phyloP scores from a whole-genome alignment of 176 grass and related monocot genomes.

The Elymus sibiricus region DNA sequence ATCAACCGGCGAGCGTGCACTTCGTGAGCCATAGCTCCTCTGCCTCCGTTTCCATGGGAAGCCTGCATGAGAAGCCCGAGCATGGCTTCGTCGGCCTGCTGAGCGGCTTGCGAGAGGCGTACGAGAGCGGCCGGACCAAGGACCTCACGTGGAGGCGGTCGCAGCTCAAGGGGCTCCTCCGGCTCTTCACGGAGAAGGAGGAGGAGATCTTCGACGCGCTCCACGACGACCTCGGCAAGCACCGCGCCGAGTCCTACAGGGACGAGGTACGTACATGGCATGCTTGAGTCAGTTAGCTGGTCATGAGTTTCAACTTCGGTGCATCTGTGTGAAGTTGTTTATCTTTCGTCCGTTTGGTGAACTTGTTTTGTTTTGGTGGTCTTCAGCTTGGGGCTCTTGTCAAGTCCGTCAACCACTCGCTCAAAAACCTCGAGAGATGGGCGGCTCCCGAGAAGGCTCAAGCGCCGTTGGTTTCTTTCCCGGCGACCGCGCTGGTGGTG shows the following conservation, averaged over 20 bases:
- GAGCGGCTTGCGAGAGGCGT: constrained; percentile 36
- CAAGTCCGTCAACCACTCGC: constrained; percentile 43
- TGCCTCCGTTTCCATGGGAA: background rate
- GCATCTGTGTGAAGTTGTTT: background rate
- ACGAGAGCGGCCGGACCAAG: constrained; percentile 54
- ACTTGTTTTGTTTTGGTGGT: background rate
- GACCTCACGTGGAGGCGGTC: constrained; percentile 52
- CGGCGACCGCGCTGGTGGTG: constrained; percentile 53
- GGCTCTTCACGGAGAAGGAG: constrained; percentile 57
- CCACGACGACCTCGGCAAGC: constrained; percentile 62
- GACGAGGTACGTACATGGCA: constrained; percentile 37
- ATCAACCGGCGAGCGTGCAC: background rate
- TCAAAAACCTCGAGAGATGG: constrained; percentile 66
- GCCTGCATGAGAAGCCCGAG: background rate
- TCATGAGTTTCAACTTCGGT: background rate
- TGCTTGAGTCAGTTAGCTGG: background rate
- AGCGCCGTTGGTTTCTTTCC: constrained; percentile 59
- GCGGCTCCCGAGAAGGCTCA: constrained; percentile 54
- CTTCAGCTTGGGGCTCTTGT: constrained; percentile 45
- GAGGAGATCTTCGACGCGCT: constrained; percentile 57
- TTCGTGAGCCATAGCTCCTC: background rate
- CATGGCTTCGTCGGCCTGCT: constrained; percentile 8
- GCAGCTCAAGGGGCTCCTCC: constrained; percentile 52
- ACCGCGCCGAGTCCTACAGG: constrained; percentile 53
- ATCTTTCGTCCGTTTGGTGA: background rate